phyloP scores from a whole-genome alignment of 208 protist genomes.

The Trypanosoma platydactyli region DNA sequence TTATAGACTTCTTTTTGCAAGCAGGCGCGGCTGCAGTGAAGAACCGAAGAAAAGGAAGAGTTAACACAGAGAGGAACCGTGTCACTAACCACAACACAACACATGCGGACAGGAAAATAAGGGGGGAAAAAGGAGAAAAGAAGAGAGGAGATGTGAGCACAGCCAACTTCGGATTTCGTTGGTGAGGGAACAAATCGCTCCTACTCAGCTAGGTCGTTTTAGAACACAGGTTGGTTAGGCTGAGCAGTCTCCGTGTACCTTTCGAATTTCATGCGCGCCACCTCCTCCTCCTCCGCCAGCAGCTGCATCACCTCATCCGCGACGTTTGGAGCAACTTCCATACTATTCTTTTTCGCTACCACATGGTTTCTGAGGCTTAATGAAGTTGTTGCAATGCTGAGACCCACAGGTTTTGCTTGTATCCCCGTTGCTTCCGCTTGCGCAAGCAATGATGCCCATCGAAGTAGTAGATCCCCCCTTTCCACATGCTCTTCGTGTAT shows the following conservation, averaged over 20 bases:
- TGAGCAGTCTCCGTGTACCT: background rate
- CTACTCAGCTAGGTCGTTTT: background rate
- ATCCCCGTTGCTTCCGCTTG: background rate
- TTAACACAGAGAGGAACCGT: too few species aligned
- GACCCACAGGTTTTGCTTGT: background rate
- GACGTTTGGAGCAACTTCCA: background rate
- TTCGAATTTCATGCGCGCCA: slow-evolving; percentile 13
- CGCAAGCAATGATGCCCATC: background rate
- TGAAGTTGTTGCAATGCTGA: slow-evolving; percentile 4
- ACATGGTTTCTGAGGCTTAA: slow-evolving; percentile 1
- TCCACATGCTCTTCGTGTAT: slow-evolving; percentile 10
- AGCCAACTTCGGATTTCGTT: background rate
- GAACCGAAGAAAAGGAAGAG: background rate
- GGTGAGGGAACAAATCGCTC: background rate
- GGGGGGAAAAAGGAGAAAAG: too few species aligned
- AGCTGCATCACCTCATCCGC: slow-evolving; percentile 8
- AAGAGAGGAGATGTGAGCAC: too few species aligned
- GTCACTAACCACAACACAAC: too few species aligned
- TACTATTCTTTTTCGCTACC: background rate
- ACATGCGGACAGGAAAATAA: too few species aligned
- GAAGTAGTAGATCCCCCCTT: background rate
- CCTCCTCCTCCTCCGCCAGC: slow-evolving; percentile 13
- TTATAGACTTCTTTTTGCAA: background rate
- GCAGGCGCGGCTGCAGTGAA: background rate
- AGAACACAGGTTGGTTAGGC: too few species aligned